Base-by-base conservation (phyloP, 306 rosid genomes). In the Sindora glabra region DNA sequence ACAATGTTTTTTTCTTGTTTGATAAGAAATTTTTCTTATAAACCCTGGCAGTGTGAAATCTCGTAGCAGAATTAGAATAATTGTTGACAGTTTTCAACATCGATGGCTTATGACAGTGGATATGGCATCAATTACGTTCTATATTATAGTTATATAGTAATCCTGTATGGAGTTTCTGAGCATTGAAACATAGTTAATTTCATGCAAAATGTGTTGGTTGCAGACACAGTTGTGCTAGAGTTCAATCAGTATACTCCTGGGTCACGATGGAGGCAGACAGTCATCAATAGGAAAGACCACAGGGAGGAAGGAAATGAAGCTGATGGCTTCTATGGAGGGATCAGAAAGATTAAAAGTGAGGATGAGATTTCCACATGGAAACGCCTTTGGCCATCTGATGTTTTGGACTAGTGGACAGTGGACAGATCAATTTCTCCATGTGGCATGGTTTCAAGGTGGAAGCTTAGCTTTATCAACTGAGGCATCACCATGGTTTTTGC, bases 311-410 rank as follows among this genome's bases (percentile, higher is more conserved):
- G 96, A 48, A 81, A 89, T 10, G 98, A 86, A 64, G 78, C 79
- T 0, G 98, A 86, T 10, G 96, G 96, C 11, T 92, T 92, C 50
- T 92, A 88, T 10, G 98, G 98, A 2, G 98, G 98, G 68, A 72
- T 88, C 68, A 73, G 96, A 59, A 88, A 88, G 88, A 83, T 92
- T 25, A 48, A 55, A 56, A 62, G 8, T 5, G 61, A 68, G 27
- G 45, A 40, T 29, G 96, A 86, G 72, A 80, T 88, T 67, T 68
- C 81, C 47, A 58, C 49, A 16, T 92, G 98, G 98, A 92, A 57
- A 73, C 65, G 37, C 40, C 76, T 92, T 38, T 92, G 95, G 96
- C 98, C 98, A 44, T 29, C 84, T 23, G 84, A 83, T 45, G 68
- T 77, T 50, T 76, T 91, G 86, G 95, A 87, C 54, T 91, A 74